A percentile compares a stretch with the other conserved stretches of the same genome.
Conservation (phyloP, 345 rosid species). For the Raphanus sativus region DNA sequence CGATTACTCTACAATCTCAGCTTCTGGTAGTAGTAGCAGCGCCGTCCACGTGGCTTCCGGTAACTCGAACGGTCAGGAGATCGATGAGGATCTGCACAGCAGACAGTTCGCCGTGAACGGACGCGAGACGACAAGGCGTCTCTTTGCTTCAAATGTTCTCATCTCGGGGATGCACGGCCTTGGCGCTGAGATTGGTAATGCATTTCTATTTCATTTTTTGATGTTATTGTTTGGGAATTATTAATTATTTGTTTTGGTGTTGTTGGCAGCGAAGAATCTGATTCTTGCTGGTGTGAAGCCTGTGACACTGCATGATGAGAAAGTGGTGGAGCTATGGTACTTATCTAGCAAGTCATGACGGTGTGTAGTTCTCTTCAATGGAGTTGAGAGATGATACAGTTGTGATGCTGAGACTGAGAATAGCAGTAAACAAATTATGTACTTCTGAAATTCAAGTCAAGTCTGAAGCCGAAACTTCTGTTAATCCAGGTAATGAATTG, state of each 20-base stretch:
- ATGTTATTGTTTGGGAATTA: too few species aligned
- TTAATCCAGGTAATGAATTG: slow-evolving; percentile 25
- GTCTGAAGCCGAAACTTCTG: slow-evolving; percentile 29
- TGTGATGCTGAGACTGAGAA: not conserved
- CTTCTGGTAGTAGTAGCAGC: slow-evolving; percentile 21
- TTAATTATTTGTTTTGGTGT: too few species aligned
- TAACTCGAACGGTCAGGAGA: slow-evolving; percentile 62
- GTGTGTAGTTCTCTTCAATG: too few species aligned
- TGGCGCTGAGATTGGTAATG: slow-evolving; percentile 67
- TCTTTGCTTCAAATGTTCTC: slow-evolving; percentile 84
- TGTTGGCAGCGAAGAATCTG: not conserved
- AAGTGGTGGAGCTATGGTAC: not conserved
- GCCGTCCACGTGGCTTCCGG: slow-evolving; percentile 67
- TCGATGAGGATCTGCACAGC: slow-evolving; percentile 98
- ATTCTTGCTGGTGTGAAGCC: not conserved
- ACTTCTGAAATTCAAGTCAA: slow-evolving; percentile 20
- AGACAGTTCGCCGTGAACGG: slow-evolving; percentile 99
- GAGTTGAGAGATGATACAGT: not conserved
- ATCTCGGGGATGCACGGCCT: slow-evolving; percentile 93
- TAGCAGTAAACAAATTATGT: not conserved
- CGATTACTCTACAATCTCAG: slow-evolving; percentile 22
- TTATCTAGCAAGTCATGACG: slow-evolving; percentile 40
- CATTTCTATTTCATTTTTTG: not conserved
- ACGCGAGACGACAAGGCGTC: slow-evolving; percentile 93
- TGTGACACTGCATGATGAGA: not conserved